Conservation (phyloP, 1,284 basidiomycete genomes). For the Sphaerobolus stellatus region DNA sequence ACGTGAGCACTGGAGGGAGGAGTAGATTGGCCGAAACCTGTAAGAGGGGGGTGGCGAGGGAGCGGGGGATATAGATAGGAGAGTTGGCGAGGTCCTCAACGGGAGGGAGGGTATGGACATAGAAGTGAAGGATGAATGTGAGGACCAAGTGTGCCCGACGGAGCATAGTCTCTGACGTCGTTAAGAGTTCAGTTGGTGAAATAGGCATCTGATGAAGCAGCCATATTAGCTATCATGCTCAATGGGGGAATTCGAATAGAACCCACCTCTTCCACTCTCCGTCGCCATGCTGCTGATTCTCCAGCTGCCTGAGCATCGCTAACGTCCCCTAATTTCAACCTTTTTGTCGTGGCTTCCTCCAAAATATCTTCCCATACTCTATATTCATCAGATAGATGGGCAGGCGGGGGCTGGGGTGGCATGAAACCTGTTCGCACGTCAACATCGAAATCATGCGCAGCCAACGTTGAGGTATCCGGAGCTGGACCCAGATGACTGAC, state of each 20-base stretch:
- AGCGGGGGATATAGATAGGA: conserved; percentile 63
- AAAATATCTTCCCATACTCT: conserved; percentile 69
- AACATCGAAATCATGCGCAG: conserved; percentile 93
- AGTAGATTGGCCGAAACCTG: conserved; percentile 73
- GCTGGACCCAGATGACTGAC: conserved; percentile 38
- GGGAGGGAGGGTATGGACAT: conserved; percentile 76
- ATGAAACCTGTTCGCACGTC: conserved; percentile 91
- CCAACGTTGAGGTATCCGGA: conserved; percentile 82
- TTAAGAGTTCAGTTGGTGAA: conserved; percentile 50
- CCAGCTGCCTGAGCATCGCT: conserved; percentile 43
- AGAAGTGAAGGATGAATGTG: conserved; percentile 85
- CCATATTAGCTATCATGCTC: conserved; percentile 1
- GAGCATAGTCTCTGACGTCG: conserved; percentile 61
- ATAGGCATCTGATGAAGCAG: conserved; percentile 42
- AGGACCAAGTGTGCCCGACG: conserved; percentile 86
- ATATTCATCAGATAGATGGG: conserved; percentile 60
- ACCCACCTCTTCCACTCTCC: conserved; percentile 56
- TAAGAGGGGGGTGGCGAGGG: conserved; percentile 79
- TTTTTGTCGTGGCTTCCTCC: conserved; percentile 48
- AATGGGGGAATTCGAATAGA: conserved; percentile 2
- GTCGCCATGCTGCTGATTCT: conserved; percentile 61
- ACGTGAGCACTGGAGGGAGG: conserved; percentile 88
- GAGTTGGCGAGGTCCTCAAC: conserved; percentile 30
- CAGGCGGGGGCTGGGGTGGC: conserved; percentile 76
- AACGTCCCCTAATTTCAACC: conserved; percentile 59